Base-by-base conservation (phyloP, 1,284 basidiomycete genomes). In the Veloboletus limbatus region DNA sequence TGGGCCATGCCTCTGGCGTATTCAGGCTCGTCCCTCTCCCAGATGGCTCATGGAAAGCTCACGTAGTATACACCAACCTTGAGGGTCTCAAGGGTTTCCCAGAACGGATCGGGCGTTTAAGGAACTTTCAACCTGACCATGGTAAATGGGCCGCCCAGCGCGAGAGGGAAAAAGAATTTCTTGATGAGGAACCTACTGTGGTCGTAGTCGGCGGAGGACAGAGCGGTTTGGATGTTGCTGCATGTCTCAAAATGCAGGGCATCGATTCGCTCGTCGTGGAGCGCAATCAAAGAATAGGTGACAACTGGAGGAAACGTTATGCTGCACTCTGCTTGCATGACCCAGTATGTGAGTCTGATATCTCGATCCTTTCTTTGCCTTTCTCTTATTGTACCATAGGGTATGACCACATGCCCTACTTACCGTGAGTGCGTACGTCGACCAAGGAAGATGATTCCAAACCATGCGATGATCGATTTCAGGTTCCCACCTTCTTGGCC, bases 1-100 rank as follows among this genome's bases (percentile, higher is more conserved):
- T 70, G 7, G 79, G 78, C 0, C 56, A 63, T 40, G 67, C 68
- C 1, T 73, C 67, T 36, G 80, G 77, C 17, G 55, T 82, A 32
- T 69, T 78, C 37, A 70, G 74, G 26, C 69, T 84, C 17, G 69
- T 82, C n/a, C 77, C 73, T 10, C 69, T 72, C 21, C 53, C 67
- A 4, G 53, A 59, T 38, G 68, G 69, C 14, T 53, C 55, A 4
- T 82, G 79, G 81, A 74, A 73, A 47, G 78, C 75, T 3, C 72
- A 77, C 20, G 41, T 54, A 2, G 38, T 67, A 13, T 65, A 57
- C 27, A 62, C 59, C 20, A 65, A 61, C 38, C 56, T 67, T 13
- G 78, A 80, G 51, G 69, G 68, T 20, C 60, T 82, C 7, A 70
- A 73, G 43, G 76, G 66, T 6, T 68, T 69, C 55, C 71, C 72